phyloP scores from a whole-genome alignment of 257 asterid genomes.

The Solanum bulbocastanum region DNA sequence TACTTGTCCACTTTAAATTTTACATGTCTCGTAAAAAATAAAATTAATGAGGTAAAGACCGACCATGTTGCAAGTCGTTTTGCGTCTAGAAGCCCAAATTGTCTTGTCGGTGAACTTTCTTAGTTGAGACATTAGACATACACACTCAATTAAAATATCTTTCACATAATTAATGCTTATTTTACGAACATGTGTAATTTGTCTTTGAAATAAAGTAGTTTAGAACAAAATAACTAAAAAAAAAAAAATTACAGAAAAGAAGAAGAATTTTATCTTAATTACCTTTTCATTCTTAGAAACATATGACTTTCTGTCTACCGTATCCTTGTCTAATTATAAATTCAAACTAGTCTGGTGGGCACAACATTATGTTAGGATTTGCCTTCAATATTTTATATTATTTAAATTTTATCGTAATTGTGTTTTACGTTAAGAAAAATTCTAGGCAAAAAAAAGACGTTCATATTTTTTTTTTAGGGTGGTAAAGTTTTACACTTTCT shows the following conservation, averaged over 20 bases:
- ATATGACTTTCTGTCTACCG: background rate
- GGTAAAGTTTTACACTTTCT: too few species aligned
- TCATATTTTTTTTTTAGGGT: background rate
- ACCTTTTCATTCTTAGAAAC: background rate
- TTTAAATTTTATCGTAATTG: background rate
- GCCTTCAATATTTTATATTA: background rate
- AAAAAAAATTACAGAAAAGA: background rate
- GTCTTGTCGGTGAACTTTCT: background rate
- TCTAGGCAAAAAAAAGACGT: background rate
- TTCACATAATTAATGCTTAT: background rate
- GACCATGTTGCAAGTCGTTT: background rate
- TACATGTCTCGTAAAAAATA: accelerated
- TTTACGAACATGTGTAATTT: background rate
- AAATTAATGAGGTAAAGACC: background rate
- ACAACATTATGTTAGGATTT: background rate
- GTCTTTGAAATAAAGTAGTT: background rate
- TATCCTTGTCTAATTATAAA: background rate
- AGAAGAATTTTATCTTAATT: background rate
- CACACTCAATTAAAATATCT: background rate
- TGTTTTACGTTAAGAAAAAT: background rate
- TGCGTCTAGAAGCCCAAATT: background rate
- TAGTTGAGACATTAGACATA: background rate
- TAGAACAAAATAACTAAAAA: background rate
- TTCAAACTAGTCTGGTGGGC: background rate
- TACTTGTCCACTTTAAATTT: too few species aligned